Percentiles rank a stretch among this genome's conserved stretches.
These are phyloP conservation scores for Akanthomyces uredinophilus DNA, from an alignment of 2,329 filamentous ascomycete genomes.

Conservation along the genomic window DNA sequence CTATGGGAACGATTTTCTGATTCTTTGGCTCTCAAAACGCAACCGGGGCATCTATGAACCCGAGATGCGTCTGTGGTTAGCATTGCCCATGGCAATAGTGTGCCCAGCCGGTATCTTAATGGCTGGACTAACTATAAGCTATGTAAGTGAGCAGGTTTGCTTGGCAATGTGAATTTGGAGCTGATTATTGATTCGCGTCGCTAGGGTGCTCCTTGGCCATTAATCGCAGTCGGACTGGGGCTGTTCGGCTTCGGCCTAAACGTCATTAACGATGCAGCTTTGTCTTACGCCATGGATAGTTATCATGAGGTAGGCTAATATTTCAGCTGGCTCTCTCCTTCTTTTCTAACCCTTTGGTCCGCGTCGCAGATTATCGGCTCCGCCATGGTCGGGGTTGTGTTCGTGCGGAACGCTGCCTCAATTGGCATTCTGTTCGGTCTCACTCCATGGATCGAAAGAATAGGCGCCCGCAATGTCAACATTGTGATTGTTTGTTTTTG, in stretches of 20 bases:
- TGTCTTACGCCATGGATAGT: constrained; percentile 35
- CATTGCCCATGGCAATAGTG: constrained; percentile 21
- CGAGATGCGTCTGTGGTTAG: constrained; percentile 40
- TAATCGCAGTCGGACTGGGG: constrained; percentile 19
- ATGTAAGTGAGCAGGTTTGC: not conserved
- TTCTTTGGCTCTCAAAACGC: constrained; percentile 29
- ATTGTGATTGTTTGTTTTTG: constrained; percentile 15
- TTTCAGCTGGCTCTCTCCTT: not conserved
- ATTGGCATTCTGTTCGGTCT: constrained; percentile 20
- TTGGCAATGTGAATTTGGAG: not conserved
- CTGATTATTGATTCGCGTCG: constrained; percentile 4
- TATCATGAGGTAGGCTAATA: constrained; percentile 28
- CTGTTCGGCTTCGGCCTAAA: constrained; percentile 30
- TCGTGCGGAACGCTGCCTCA: constrained; percentile 21
- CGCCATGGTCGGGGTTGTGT: constrained; percentile 20
- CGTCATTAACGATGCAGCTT: constrained; percentile 27
- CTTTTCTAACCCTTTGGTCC: not conserved
- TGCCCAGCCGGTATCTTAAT: constrained; percentile 30
- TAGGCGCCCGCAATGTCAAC: constrained; percentile 20
- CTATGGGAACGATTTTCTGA: constrained; percentile 31
- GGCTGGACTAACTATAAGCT: constrained; percentile 25
- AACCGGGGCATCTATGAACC: constrained; percentile 39
- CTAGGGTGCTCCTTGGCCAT: constrained; percentile 15
- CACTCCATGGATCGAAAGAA: constrained; percentile 20
- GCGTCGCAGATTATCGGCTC: constrained; percentile 19